phyloP scores from a whole-genome alignment of 306 rosid genomes.

The Rosa rugosa region DNA sequence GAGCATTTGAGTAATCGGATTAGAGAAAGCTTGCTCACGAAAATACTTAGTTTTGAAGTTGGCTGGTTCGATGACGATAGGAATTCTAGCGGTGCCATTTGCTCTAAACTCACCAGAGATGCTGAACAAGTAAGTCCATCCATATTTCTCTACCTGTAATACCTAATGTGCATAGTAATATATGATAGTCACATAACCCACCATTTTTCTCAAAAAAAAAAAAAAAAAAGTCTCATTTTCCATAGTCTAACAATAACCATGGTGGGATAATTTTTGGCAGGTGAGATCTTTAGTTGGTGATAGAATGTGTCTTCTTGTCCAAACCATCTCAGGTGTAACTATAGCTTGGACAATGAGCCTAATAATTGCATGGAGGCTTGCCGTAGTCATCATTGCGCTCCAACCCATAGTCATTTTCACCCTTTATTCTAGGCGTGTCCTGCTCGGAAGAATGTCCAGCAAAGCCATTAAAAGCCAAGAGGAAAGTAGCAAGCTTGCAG shows the following conservation, averaged over 20 bases:
- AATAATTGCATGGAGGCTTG: constrained; percentile 49
- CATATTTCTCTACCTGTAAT: neutral
- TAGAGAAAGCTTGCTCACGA: constrained; percentile 40
- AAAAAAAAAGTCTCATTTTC: neutral
- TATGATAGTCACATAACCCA: too few species aligned
- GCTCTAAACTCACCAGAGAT: constrained; percentile 52
- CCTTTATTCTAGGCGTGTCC: constrained; percentile 38
- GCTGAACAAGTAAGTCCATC: constrained; percentile 38
- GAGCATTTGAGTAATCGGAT: constrained; percentile 47
- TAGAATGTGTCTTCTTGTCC: constrained; percentile 42
- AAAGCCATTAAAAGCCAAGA: constrained; percentile 48
- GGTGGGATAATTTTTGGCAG: constrained; percentile 11
- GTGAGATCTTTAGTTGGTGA: constrained; percentile 66
- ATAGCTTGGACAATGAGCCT: constrained; percentile 51
- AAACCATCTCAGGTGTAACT: constrained; percentile 38
- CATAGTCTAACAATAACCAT: neutral
- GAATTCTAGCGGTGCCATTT: constrained; percentile 48
- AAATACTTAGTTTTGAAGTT: constrained; percentile 53
- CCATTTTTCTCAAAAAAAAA: too few species aligned
- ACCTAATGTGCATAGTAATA: too few species aligned
- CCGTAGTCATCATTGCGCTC: constrained; percentile 35
- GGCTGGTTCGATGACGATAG: constrained; percentile 47
- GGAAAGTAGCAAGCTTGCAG: constrained; percentile 45
- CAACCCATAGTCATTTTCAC: constrained; percentile 47
- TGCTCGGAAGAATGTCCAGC: constrained; percentile 35